A percentile compares a stretch with the other conserved stretches of the same genome.
phyloP scores from a whole-genome alignment of 495 filamentous ascomycete species.

The Penicillium lagena region DNA sequence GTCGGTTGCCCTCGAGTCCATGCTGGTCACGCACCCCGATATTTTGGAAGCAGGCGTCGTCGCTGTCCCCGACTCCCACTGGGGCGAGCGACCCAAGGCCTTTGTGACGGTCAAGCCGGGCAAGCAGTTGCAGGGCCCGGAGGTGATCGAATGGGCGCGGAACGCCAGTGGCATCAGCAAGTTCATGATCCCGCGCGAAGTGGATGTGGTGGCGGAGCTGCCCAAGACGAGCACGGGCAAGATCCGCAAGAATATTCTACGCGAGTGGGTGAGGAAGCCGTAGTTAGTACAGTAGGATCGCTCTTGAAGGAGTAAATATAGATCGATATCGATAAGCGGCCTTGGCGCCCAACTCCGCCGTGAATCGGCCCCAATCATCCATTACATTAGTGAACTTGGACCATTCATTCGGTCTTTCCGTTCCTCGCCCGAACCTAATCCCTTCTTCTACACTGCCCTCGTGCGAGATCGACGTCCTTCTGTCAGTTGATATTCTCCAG shows the following conservation, averaged over 20 bases:
- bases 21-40: conserved; percentile 84
- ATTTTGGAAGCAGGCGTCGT: conserved; percentile 90
- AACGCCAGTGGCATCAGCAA: conserved; percentile 70
- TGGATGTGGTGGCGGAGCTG: conserved; percentile 79
- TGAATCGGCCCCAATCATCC: conserved; percentile 21
- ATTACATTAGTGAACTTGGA: conserved; percentile 14
- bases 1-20: conserved; percentile 82
- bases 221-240: conserved; percentile 98
- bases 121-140: conserved; percentile 53
- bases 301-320: neutral
- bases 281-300: neutral
- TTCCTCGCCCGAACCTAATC: no score
- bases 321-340: conserved; percentile 11
- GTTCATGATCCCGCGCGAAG: conserved; percentile 94
- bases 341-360: conserved; percentile 19
- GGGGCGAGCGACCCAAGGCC: conserved; percentile 92
- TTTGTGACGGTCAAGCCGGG: conserved; percentile 75
- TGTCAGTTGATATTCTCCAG: no score
- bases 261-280: conserved; percentile 71
- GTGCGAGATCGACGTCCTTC: no score
- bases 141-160: conserved; percentile 83
- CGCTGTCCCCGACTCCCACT: conserved; percentile 82
- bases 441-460: no score
- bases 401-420: conserved; percentile 8
- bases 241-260: conserved; percentile 87